Evolutionary conservation across 1,284 basidiomycete species (phyloP).

Genomic region (Lentinus polychrous): DNA sequence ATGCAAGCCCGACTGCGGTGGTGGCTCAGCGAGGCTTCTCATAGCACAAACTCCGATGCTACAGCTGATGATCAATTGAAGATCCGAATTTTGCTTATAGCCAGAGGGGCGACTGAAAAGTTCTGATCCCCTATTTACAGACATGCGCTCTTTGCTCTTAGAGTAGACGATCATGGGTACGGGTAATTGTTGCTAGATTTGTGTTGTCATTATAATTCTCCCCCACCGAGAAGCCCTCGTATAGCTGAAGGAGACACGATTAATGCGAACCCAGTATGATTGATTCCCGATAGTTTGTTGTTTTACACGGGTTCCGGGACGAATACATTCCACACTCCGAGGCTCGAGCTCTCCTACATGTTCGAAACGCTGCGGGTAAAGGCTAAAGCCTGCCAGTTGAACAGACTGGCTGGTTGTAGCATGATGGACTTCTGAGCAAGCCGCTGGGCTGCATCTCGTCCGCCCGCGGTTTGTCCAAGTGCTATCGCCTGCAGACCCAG

Average conservation of each 20-base stretch:
- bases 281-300: too few species aligned
- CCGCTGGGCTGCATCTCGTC: conserved; percentile 26
- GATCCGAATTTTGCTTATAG: conserved; percentile 35
- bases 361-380: conserved; percentile 1
- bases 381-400: conserved; percentile 8
- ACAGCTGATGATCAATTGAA: conserved; percentile 31
- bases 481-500: conserved; percentile 39
- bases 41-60: not conserved
- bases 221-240: not conserved
- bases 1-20: conserved; percentile 45
- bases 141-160: not conserved
- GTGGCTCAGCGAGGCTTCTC: conserved; percentile 46
- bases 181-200: not conserved
- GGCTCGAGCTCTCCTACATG: too few species aligned
- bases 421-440: conserved; percentile 62
- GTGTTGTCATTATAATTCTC: not conserved
- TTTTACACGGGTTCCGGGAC: too few species aligned
- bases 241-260: not conserved
- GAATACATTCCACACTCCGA: too few species aligned
- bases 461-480: conserved; percentile 25
- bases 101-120: conserved; percentile 18
- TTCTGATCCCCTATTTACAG: conserved; percentile 7
- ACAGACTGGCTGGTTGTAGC: conserved; percentile 25
- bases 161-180: not conserved
- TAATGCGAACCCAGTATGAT: not conserved